These are phyloP conservation scores for Puccinia horiana DNA, from an alignment of 1,284 basidiomycete species.

Conservation along the genomic window DNA sequence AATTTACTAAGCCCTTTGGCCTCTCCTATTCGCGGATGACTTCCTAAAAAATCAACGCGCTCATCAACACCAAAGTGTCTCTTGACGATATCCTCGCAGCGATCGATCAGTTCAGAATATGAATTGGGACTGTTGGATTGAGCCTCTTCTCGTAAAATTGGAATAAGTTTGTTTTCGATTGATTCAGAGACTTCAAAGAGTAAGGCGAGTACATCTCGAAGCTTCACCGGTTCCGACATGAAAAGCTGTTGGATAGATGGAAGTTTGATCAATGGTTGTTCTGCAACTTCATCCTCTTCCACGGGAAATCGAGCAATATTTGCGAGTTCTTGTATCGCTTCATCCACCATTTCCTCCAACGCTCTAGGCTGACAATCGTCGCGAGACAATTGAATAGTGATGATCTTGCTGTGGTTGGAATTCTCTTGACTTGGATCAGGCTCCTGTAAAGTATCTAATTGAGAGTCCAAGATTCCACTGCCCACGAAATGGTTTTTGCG, in stretches of 20 bases:
- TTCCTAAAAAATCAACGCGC: slow-evolving; percentile 72
- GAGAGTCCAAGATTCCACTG: slow-evolving; percentile 19
- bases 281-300: neutral
- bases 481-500: slow-evolving; percentile 47
- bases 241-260: slow-evolving; percentile 19
- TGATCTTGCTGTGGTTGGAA: slow-evolving; percentile 12
- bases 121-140: slow-evolving; percentile 55
- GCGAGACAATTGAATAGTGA: slow-evolving; percentile 1
- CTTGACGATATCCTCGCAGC: slow-evolving; percentile 64
- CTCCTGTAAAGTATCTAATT: slow-evolving; percentile 41
- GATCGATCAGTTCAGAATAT: slow-evolving; percentile 68
- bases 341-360: slow-evolving; percentile 5
- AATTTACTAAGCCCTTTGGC: slow-evolving; percentile 69
- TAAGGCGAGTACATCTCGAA: slow-evolving; percentile 23
- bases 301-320: neutral
- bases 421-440: slow-evolving; percentile 37
- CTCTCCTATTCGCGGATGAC: slow-evolving; percentile 86
- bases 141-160: slow-evolving; percentile 64
- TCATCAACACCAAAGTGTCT: slow-evolving; percentile 65
- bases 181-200: slow-evolving; percentile 44
- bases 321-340: slow-evolving; percentile 10
- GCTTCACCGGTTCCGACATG: neutral
- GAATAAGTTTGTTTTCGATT: slow-evolving; percentile 34
- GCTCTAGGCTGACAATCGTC: neutral
- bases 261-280: neutral